Evolutionary conservation across 2,329 filamentous ascomycete species (phyloP).

Genomic region (Endothia cerciana): DNA sequence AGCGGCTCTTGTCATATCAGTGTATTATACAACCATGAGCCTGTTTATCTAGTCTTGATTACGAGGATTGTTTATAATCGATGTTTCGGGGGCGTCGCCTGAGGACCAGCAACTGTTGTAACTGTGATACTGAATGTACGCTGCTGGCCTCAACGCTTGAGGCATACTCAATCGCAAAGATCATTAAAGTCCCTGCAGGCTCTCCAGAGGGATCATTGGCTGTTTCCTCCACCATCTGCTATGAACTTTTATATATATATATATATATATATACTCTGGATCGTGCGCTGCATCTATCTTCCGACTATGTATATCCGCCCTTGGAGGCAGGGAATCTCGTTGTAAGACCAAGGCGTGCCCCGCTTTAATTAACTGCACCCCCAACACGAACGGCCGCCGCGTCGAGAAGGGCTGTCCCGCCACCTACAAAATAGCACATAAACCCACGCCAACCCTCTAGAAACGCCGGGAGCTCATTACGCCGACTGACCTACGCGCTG

Average conservation of each 20-base stretch:
- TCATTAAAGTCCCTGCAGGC: not conserved
- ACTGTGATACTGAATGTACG: not conserved
- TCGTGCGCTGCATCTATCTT: not conserved
- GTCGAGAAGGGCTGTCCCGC: not conserved
- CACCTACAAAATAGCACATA: too few species aligned
- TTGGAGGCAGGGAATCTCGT: not conserved
- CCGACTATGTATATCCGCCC: too few species aligned
- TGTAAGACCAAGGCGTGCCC: not conserved
- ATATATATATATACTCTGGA: not conserved
- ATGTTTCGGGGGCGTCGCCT: not conserved
- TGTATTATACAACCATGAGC: not conserved
- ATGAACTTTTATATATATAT: not conserved
- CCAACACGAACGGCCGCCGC: not conserved
- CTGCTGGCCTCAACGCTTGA: not conserved
- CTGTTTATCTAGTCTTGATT: slow-evolving; percentile 4
- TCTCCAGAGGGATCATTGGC: too few species aligned
- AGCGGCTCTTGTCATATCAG: not conserved
- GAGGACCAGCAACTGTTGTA: not conserved
- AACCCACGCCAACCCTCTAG: not conserved
- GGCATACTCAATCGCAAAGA: not conserved
- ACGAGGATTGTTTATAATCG: not conserved
- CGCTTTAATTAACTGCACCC: slow-evolving; percentile 8
- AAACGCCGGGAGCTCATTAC: not conserved
- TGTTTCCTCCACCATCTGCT: too few species aligned
- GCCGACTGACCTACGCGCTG: too few species aligned